Evolutionary conservation across 2,329 filamentous ascomycete species (phyloP).

Genomic region (Juglanconis juglandina): DNA sequence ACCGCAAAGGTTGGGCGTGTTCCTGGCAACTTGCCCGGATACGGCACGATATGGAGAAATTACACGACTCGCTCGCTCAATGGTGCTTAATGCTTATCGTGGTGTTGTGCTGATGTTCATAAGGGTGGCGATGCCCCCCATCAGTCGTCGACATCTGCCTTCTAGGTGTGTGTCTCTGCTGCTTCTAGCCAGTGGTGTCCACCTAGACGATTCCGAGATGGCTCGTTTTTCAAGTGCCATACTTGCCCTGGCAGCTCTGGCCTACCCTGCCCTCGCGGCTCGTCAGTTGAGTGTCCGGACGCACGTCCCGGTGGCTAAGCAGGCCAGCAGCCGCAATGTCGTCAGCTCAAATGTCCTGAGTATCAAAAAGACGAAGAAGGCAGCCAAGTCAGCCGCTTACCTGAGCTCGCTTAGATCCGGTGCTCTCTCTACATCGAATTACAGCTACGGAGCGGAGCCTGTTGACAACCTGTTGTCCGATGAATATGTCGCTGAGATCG

Average conservation of each 20-base stretch:
- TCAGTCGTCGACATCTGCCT: not conserved
- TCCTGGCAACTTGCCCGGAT: too few relatives aligned
- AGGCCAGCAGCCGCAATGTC: conserved; percentile 2
- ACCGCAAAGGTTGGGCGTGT: too few relatives aligned
- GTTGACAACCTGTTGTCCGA: not conserved
- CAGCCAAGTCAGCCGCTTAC: conserved; percentile 9
- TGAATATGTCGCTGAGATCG: conserved; percentile 9
- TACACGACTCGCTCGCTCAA: too few relatives aligned
- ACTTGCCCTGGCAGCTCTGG: not conserved
- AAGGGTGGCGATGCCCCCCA: not conserved
- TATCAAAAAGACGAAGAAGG: not conserved
- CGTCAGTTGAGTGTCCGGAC: not conserved
- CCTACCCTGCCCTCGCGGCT: not conserved
- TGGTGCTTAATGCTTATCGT: too few relatives aligned
- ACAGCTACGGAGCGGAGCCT: not conserved
- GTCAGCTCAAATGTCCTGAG: conserved; percentile 4
- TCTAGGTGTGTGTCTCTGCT: not conserved
- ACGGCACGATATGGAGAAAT: too few relatives aligned
- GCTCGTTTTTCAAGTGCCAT: not conserved
- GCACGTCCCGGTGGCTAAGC: not conserved
- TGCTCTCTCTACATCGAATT: not conserved
- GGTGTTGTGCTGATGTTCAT: too few relatives aligned
- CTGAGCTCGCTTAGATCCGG: not conserved
- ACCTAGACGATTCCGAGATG: not conserved
- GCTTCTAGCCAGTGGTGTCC: not conserved